These are phyloP conservation scores for Thielaviopsis euricoi DNA, from an alignment of 2,329 filamentous ascomycete species.

Conservation along the genomic window DNA sequence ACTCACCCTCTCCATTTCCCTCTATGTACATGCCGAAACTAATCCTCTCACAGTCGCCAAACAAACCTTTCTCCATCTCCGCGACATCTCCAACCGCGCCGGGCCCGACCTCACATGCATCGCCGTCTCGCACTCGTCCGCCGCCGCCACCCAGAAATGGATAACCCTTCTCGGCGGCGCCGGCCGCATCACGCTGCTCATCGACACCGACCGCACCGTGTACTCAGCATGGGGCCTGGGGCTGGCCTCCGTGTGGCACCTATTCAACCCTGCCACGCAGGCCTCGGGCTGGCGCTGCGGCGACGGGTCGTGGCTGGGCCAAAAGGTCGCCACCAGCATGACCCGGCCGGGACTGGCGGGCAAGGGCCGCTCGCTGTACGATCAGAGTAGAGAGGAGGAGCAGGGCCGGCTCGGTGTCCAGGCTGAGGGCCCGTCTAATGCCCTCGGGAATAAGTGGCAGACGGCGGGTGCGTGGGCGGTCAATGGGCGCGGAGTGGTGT, in stretches of 20 bases:
- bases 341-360: slow-evolving; percentile 1
- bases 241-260: slow-evolving; percentile 30
- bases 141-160: slow-evolving; percentile 39
- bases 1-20: too few species aligned
- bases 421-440: slow-evolving; percentile 24
- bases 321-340: slow-evolving; percentile 31
- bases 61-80: slow-evolving; percentile 39
- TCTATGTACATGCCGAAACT: too few species aligned
- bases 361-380: slow-evolving; percentile 1
- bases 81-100: slow-evolving; percentile 32
- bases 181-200: slow-evolving; percentile 37
- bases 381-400: slow-evolving; percentile 14
- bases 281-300: slow-evolving; percentile 37
- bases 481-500: slow-evolving; percentile 30
- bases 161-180: slow-evolving; percentile 39
- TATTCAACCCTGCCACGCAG: slow-evolving; percentile 37
- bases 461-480: slow-evolving; percentile 35
- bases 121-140: slow-evolving; percentile 42
- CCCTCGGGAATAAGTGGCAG: slow-evolving; percentile 41
- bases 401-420: slow-evolving; percentile 10
- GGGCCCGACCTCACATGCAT: slow-evolving; percentile 35
- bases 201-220: slow-evolving; percentile 38
- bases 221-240: slow-evolving; percentile 46
- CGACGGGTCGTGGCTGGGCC: slow-evolving; percentile 34
- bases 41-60: slow-evolving; percentile 28